Base-by-base conservation (phyloP, 805 yeast genomes). In the Candida anglica region DNA sequence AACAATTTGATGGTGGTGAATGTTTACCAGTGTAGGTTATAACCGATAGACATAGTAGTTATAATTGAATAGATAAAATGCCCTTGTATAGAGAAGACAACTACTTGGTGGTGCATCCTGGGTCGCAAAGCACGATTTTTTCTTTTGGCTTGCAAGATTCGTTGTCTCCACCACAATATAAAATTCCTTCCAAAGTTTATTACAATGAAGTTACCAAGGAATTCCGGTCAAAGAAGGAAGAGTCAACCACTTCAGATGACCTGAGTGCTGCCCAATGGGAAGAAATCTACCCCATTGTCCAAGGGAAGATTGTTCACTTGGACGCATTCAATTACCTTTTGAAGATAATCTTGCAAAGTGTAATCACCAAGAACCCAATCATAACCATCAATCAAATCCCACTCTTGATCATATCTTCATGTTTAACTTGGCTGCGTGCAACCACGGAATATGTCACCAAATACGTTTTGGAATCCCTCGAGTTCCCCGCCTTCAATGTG, bases 61-160 rank as follows among this genome's bases (percentile, higher is more conserved):
- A n/a, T n/a, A n/a, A n/a, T n/a, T n/a, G n/a, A n/a, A n/a, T n/a
- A n/a, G n/a, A n/a, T n/a, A n/a, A 24, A 21, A 67, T 67, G 73
- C 71, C 71, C 9, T 60, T 66, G 35, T 67, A 56, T 42, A 62
- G 68, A 46, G 73, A 67, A 47, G 72, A 67, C 32, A 60, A 53
- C 50, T 66, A 62, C 42, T 53, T 67, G 17, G 73, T 89, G 19
- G 73, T 89, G 19, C 80, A 86, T 36, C 86, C 95, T 1, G 96
- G 96, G 19, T 82, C 95, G 2, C 66, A 63, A 34, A 63, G 72
- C 34, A 86, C 97, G 0, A 63, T 81, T 34, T 85, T 86, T 19
- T 84, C 83, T 44, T 79, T 85, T 53, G 96, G 96, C 2, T 65
- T 89, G 18, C 94, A 83, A 46, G 81, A 75, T 34, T 67, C 84